A percentile compares a stretch with the other conserved stretches of the same genome.
phyloP scores from a whole-genome alignment of 495 filamentous ascomycete species.

The Arthonia radiata region DNA sequence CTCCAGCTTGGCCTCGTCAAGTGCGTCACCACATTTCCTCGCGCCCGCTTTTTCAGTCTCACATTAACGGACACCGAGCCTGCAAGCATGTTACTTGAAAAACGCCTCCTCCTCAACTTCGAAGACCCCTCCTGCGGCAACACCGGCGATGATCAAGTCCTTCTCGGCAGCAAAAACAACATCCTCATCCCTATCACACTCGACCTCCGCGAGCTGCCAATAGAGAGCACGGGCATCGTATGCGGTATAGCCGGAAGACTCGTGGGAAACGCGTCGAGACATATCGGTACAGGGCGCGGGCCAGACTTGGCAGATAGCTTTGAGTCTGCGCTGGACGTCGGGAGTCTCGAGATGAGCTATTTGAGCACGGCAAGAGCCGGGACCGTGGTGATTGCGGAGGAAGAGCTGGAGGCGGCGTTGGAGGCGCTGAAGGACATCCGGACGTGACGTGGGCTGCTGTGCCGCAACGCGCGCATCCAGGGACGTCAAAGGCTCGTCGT shows the following conservation, averaged over 20 bases:
- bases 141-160: conserved; percentile 27
- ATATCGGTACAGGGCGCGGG: too few species aligned
- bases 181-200: conserved; percentile 73
- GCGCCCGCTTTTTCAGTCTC: conserved; percentile 15
- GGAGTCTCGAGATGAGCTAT: conserved; percentile 68
- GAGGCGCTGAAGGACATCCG: conserved; percentile 36
- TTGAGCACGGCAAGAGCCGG: conserved; percentile 73
- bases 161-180: conserved; percentile 61
- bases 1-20: not conserved
- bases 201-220: conserved; percentile 53
- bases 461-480: too few species aligned
- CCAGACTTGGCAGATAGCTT: too few species aligned
- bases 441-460: too few species aligned
- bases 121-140: conserved; percentile 14
- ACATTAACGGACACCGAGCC: conserved; percentile 27
- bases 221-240: conserved; percentile 83
- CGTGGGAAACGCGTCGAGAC: too few species aligned
- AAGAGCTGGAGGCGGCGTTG: conserved; percentile 45
- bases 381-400: conserved; percentile 60
- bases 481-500: too few species aligned
- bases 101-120: conserved; percentile 35
- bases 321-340: too few species aligned
- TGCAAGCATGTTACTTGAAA: conserved; percentile 51
- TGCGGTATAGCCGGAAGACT: conserved; percentile 70
- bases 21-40: conserved; percentile 9